Evolutionary conservation across 2,329 filamentous ascomycete genomes (phyloP).

Genomic region (Westerdykella ornata): DNA sequence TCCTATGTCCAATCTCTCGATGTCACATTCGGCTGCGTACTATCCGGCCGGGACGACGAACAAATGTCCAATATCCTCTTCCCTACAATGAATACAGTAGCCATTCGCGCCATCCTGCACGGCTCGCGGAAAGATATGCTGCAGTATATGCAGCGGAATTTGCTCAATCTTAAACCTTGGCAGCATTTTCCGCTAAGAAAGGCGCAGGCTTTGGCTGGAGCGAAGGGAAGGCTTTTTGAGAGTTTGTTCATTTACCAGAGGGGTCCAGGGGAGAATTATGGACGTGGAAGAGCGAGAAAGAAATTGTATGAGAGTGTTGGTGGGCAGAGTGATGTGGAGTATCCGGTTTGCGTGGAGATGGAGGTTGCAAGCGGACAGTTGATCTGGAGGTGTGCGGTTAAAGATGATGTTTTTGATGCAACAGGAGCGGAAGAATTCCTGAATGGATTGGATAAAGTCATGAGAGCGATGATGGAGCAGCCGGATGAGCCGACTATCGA

Average conservation of each 20-base stretch:
- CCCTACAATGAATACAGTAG: slow-evolving; percentile 87
- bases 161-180: slow-evolving; percentile 59
- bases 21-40: slow-evolving; percentile 72
- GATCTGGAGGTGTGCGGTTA: slow-evolving; percentile 66
- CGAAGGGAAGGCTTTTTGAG: slow-evolving; percentile 51
- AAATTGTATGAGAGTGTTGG: slow-evolving; percentile 57
- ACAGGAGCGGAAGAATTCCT: slow-evolving; percentile 49
- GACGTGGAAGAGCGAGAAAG: background rate
- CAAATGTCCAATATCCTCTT: slow-evolving; percentile 64
- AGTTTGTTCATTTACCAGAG: slow-evolving; percentile 62
- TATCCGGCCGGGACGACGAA: slow-evolving; percentile 76
- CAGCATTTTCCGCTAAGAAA: slow-evolving; percentile 73
- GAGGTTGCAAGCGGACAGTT: slow-evolving; percentile 54
- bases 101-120: slow-evolving; percentile 65
- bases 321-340: slow-evolving; percentile 65
- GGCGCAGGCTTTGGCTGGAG: slow-evolving; percentile 50
- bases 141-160: slow-evolving; percentile 64
- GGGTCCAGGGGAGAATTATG: slow-evolving; percentile 33
- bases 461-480: slow-evolving; percentile 50
- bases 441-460: slow-evolving; percentile 51
- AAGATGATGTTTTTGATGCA: slow-evolving; percentile 49
- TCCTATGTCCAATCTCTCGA: slow-evolving; percentile 59
- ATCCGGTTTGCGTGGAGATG: slow-evolving; percentile 75
- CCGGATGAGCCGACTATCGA: slow-evolving; percentile 49
- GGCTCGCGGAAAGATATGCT: slow-evolving; percentile 60